phyloP scores from a whole-genome alignment of 768 basidiomycete species.

The Amanita pseudoporphyria region DNA sequence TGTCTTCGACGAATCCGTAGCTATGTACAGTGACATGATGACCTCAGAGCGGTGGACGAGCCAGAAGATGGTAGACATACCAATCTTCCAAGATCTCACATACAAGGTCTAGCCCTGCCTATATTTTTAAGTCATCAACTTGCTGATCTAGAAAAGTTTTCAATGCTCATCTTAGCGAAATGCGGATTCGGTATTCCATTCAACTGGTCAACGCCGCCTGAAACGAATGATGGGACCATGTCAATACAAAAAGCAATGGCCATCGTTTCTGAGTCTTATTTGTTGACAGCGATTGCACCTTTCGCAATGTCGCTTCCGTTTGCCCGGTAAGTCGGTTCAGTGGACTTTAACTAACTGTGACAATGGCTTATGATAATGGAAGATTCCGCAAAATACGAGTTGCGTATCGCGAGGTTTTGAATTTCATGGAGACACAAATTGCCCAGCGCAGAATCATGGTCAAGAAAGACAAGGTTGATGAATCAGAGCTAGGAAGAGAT shows the following conservation, averaged over 20 bases:
- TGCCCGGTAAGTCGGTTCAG: background rate
- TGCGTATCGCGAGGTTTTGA: background rate
- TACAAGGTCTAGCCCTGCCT: slow-evolving; percentile 18
- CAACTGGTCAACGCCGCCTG: background rate
- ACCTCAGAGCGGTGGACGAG: slow-evolving; percentile 20
- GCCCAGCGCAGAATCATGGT: background rate
- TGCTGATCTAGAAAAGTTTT: background rate
- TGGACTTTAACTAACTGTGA: background rate
- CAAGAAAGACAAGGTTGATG: slow-evolving; percentile 1
- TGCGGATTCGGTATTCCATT: slow-evolving; percentile 10
- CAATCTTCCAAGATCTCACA: slow-evolving; percentile 19
- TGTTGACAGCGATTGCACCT: background rate
- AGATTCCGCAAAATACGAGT: background rate
- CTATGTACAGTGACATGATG: slow-evolving; percentile 25
- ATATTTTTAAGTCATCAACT: background rate
- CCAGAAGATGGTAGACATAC: slow-evolving; percentile 13
- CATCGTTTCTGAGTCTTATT: background rate
- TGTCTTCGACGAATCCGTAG: slow-evolving; percentile 26
- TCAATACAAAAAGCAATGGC: slow-evolving; percentile 11
- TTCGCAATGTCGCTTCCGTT: background rate
- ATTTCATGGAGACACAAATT: slow-evolving; percentile 1
- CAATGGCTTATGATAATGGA: background rate
- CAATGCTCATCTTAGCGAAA: slow-evolving; percentile 5
- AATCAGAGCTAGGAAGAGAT: slow-evolving; percentile 14
- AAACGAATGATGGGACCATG: slow-evolving; percentile 1